Percentiles rank a stretch among this genome's conserved stretches.
phyloP scores from a whole-genome alignment of 805 yeast genomes.

The Nadsonia fulvescens region DNA sequence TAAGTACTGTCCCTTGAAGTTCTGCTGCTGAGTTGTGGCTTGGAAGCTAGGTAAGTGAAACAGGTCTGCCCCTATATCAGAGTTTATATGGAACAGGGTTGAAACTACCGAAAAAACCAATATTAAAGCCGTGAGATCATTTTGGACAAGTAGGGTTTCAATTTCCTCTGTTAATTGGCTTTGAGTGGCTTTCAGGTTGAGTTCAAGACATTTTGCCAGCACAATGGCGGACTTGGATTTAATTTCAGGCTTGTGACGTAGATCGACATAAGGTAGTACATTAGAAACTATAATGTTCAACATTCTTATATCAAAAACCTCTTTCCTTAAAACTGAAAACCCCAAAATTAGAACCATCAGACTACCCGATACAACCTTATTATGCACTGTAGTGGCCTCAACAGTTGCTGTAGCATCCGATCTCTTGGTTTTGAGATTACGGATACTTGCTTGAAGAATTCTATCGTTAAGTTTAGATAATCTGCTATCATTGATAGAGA shows the following conservation, averaged over 20 bases:
- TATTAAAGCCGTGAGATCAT: conserved; percentile 7
- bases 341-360: too few species aligned
- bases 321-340: too few species aligned
- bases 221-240: conserved; percentile 5
- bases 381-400: too few species aligned
- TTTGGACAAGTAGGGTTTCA: conserved; percentile 8
- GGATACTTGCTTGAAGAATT: too few species aligned
- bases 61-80: conserved; percentile 11
- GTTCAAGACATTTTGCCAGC: conserved; percentile 7
- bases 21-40: conserved; percentile 8
- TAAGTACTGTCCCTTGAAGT: conserved; percentile 6
- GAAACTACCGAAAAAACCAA: conserved; percentile 15
- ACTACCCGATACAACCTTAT: too few species aligned
- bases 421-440: too few species aligned
- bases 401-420: too few species aligned
- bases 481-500: too few species aligned
- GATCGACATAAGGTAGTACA: conserved; percentile 4
- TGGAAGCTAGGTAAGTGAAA: too few species aligned
- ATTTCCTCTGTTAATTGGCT: conserved; percentile 4
- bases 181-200: conserved; percentile 2
- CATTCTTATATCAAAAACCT: too few species aligned
- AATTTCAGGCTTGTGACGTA: conserved; percentile 1
- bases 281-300: conserved; percentile 2
- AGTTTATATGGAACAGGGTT: conserved; percentile 14
- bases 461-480: too few species aligned